A percentile compares a stretch with the other conserved stretches of the same genome.
Evolutionary conservation across 1,284 basidiomycete genomes (phyloP).

Genomic region (Moniliella sp.): DNA sequence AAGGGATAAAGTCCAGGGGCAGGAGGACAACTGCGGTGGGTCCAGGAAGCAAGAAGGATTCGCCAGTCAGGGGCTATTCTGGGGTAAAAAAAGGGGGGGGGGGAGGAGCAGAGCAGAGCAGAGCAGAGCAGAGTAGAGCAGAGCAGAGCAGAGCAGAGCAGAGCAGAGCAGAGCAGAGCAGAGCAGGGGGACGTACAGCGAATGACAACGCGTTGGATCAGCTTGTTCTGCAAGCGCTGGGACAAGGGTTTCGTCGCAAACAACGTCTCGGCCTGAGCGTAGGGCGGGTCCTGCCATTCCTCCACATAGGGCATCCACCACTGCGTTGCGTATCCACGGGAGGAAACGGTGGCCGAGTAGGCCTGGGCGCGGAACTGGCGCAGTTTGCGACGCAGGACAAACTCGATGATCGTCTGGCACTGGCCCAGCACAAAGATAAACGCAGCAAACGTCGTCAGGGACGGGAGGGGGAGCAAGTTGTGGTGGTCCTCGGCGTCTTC

Average conservation of each 20-base stretch:
- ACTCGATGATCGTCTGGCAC: constrained; percentile 22
- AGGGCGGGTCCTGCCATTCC: constrained; percentile 25
- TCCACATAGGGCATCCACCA: constrained; percentile 31
- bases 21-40: constrained; percentile 12
- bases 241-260: constrained; percentile 18
- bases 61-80: no score
- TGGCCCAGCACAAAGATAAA: constrained; percentile 26
- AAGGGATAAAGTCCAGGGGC: constrained; percentile 22
- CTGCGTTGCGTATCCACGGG: constrained; percentile 19
- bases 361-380: constrained; percentile 14
- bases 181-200: constrained; percentile 6
- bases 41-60: no score
- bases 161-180: no score
- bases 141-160: no score
- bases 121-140: no score
- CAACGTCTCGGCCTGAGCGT: constrained; percentile 13
- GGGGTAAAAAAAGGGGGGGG: no score
- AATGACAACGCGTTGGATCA: constrained; percentile 13
- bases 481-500: background rate
- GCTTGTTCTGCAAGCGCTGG: constrained; percentile 10
- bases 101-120: no score
- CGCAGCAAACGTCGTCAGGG: constrained; percentile 13
- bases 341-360: constrained; percentile 18
- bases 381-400: constrained; percentile 18
- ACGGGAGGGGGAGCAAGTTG: background rate